Conservation (phyloP, 805 yeast genomes). For the Nakazawaea ishiwadae region DNA sequence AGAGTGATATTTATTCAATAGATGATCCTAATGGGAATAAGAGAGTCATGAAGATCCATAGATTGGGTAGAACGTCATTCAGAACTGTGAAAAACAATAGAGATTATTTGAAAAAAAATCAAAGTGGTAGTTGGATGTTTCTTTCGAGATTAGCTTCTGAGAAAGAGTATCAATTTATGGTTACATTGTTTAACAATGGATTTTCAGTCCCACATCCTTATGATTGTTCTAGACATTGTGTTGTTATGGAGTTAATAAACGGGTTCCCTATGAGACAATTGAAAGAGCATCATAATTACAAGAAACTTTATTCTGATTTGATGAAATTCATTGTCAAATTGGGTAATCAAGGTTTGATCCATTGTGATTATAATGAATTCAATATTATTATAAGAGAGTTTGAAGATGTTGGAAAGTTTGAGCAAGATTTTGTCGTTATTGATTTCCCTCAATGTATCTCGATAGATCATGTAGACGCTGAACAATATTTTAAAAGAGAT, state of each 20-base stretch:
- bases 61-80: constrained; percentile 92
- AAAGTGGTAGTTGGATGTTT: constrained; percentile 88
- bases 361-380: constrained; percentile 97
- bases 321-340: constrained; percentile 83
- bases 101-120: constrained; percentile 74
- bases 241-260: constrained; percentile 84
- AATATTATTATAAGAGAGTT: constrained; percentile 81
- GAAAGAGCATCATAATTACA: constrained; percentile 63
- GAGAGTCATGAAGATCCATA: constrained; percentile 84
- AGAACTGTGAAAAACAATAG: constrained; percentile 89
- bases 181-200: constrained; percentile 63
- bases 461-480: constrained; percentile 86
- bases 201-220: constrained; percentile 86
- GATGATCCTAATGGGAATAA: constrained; percentile 55
- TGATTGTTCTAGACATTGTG: constrained; percentile 87
- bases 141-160: constrained; percentile 86
- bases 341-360: constrained; percentile 87
- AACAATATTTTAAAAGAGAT: constrained; percentile 84
- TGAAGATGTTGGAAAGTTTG: constrained; percentile 42
- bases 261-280: constrained; percentile 91
- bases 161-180: constrained; percentile 88
- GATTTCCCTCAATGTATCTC: constrained; percentile 99
- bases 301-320: constrained; percentile 72
- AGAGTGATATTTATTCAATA: constrained; percentile 88
- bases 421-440: constrained; percentile 78